Evolutionary conservation across 768 basidiomycete genomes (phyloP), one percentile per base, ranked within the genome.

Genomic region (Mycena galopus): DNA sequence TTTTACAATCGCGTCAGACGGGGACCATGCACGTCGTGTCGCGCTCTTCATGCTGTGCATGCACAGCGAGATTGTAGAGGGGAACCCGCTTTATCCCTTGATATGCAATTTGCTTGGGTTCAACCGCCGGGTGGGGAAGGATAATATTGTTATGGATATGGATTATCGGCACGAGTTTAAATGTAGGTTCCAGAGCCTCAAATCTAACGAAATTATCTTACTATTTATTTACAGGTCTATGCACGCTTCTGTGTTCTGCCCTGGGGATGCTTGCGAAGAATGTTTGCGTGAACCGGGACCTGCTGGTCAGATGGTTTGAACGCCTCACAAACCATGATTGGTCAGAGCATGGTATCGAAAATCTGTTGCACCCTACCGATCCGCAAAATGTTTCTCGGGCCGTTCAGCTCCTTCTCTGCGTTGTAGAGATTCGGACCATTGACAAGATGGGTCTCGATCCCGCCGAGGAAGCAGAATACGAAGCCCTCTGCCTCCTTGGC

Each of bases 341-440:
- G 72, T 51, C 58, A 21, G 65, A 72, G 29, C 10, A 12, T 60
- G n/a, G 29, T n/a, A 64, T 78, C 2, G 27, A 77, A 1, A 53
- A 29, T 19, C 67, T 78, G 3, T 60, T 78, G 35, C 50, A 77
- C 25, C 70, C 73, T 25, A 79, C 75, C 67, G 53, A 76, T 76
- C 23, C 80, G 67, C 78, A 82, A 77, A 63, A 69, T 75, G 42
- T 73, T 74, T 27, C 80, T 67, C 60, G 56, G 72, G 35, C 72
- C 30, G 56, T 79, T 21, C 76, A 79, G 44, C 60, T 69, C 4
- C 37, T 80, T 78, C 73, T 74, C 79, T 2, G 69, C 60, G 65
- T 73, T 30, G 60, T 73, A 32, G 73, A 77, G 16, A 21, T 82
- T 17, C 65, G 67, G 14, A 64, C 73, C 16, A 68, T 78, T 19